Percentiles rank a stretch among this genome's conserved stretches.
Conservation (phyloP, 768 basidiomycete genomes). For the Russula ochroleuca region DNA sequence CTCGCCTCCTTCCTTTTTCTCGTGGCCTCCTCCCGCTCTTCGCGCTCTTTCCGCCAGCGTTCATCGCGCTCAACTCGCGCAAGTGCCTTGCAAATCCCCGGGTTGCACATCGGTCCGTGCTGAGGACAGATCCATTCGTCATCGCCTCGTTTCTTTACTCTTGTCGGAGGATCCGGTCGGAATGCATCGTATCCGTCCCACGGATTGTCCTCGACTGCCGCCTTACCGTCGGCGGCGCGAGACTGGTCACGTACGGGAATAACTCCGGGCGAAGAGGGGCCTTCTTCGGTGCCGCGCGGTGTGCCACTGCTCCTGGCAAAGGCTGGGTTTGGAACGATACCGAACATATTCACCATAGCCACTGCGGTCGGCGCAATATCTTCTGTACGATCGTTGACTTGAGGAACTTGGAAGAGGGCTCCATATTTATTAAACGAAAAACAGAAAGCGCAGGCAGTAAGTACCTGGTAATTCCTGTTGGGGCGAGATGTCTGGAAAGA, state of each 20-base stretch:
- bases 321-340: background rate
- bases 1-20: background rate
- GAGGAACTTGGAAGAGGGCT: background rate
- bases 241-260: background rate
- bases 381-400: background rate
- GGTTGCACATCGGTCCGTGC: conserved; percentile 21
- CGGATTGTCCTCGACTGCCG: background rate
- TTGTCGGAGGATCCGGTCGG: background rate
- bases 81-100: conserved; percentile 16
- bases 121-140: conserved; percentile 8
- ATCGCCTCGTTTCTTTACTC: background rate
- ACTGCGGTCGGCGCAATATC: background rate
- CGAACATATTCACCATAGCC: background rate
- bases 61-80: background rate
- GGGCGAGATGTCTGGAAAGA: conserved; percentile 32
- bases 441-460: conserved; percentile 12
- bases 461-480: conserved; percentile 35
- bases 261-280: background rate
- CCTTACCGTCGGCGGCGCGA: too few species aligned
- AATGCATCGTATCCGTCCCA: conserved; percentile 11
- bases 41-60: background rate
- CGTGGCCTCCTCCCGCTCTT: conserved; percentile 4
- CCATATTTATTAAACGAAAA: too few species aligned
- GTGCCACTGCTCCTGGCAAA: background rate
- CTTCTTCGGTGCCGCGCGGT: background rate